These are phyloP conservation scores for Phaeophleospora eucalypticola DNA, from an alignment of 2,329 filamentous ascomycete genomes.

Conservation along the genomic window DNA sequence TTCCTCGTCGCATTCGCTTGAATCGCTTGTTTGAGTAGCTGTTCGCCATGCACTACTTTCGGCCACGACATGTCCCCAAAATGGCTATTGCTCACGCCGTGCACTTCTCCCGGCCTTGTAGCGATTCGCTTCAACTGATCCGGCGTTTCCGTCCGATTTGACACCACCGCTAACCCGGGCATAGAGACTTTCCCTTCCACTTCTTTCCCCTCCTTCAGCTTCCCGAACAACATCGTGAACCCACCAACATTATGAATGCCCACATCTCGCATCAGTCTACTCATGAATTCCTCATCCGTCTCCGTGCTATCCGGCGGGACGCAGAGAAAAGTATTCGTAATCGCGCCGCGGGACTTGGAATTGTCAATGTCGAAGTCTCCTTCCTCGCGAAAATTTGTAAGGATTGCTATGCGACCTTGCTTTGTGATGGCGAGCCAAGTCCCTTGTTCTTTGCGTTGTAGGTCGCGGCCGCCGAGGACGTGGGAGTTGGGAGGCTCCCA, in stretches of 20 bases:
- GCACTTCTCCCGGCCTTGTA: constrained; percentile 46
- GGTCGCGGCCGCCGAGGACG: constrained; percentile 59
- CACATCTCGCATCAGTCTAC: constrained; percentile 51
- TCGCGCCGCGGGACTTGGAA: constrained; percentile 53
- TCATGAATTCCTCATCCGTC: constrained; percentile 50
- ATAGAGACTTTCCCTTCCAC: constrained; percentile 12
- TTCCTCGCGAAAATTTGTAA: constrained; percentile 62
- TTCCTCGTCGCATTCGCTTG: constrained; percentile 37
- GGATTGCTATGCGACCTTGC: constrained; percentile 57
- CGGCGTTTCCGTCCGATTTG: constrained; percentile 55
- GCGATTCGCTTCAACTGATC: constrained; percentile 52
- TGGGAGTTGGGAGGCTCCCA: constrained; percentile 54
- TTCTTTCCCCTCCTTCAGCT: constrained; percentile 33
- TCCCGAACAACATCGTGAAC: constrained; percentile 59
- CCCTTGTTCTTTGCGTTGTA: constrained; percentile 56
- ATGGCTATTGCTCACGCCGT: constrained; percentile 59
- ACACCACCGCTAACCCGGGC: constrained; percentile 53
- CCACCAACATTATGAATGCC: constrained; percentile 57
- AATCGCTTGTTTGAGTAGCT: constrained; percentile 49
- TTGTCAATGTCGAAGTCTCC: constrained; percentile 37
- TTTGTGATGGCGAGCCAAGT: constrained; percentile 63
- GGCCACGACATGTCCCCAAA: constrained; percentile 59
- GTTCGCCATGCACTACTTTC: constrained; percentile 57
- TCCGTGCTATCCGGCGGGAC: constrained; percentile 38
- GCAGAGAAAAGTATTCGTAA: constrained; percentile 58